These are phyloP conservation scores for Phialophora tarda DNA, from an alignment of 2,329 filamentous ascomycete genomes.

Conservation along the genomic window DNA sequence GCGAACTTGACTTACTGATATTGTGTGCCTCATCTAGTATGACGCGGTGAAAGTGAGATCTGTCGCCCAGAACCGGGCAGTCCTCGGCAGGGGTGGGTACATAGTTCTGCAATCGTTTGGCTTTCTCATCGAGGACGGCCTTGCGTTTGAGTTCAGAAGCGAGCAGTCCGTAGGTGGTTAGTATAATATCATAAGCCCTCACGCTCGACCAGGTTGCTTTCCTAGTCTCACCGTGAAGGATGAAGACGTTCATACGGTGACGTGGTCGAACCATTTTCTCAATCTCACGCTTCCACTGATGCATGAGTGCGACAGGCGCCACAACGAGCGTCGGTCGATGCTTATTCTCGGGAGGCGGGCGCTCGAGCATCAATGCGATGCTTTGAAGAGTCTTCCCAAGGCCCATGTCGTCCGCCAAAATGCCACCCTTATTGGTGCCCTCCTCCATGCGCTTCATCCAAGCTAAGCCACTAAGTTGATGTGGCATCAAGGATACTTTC, in stretches of 20 bases:
- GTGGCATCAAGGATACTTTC: constrained; percentile 72
- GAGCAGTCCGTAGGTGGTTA: constrained; percentile 79
- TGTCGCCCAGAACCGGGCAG: constrained; percentile 65
- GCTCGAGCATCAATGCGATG: constrained; percentile 74
- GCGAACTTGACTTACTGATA: constrained; percentile 58
- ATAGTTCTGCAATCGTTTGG: constrained; percentile 52
- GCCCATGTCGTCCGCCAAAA: constrained; percentile 82
- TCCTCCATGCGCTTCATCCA: constrained; percentile 79
- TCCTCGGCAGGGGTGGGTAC: constrained; percentile 46
- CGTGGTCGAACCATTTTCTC: constrained; percentile 66
- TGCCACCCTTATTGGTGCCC: constrained; percentile 73
- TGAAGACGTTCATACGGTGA: constrained; percentile 67
- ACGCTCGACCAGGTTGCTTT: constrained; percentile 64
- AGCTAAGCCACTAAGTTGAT: constrained; percentile 77
- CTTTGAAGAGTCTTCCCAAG: constrained; percentile 84
- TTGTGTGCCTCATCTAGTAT: constrained; percentile 81
- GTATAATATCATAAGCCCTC: constrained; percentile 71
- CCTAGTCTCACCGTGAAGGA: constrained; percentile 71
- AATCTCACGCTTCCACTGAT: constrained; percentile 86
- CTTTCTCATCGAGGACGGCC: constrained; percentile 57
- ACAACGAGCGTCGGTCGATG: constrained; percentile 81
- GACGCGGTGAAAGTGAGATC: constrained; percentile 69
- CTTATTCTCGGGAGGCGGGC: constrained; percentile 63
- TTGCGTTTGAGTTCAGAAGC: constrained; percentile 69
- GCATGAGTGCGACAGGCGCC: constrained; percentile 77